Conservation (phyloP, 495 filamentous ascomycete species). For the Astrocystis sublimbata region DNA sequence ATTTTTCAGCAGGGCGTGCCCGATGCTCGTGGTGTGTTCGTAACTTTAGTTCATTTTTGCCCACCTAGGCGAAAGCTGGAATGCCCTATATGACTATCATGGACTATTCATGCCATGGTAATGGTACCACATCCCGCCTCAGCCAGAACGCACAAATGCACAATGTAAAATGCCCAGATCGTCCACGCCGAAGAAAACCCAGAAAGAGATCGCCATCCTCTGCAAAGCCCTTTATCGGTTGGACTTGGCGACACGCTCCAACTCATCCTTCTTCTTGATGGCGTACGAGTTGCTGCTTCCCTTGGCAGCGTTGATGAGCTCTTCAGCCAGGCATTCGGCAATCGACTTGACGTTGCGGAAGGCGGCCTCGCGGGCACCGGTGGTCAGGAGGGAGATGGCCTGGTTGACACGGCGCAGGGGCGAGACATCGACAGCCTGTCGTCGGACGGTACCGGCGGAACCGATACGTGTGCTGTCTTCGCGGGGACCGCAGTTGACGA, state of each 20-base stretch:
- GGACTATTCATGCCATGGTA: no score
- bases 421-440: constrained; percentile 99
- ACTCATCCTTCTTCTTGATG: constrained; percentile 99
- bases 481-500: constrained; percentile 99
- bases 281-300: constrained; percentile 99
- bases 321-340: constrained; percentile 98
- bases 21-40: constrained; percentile 18
- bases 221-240: constrained; percentile 96
- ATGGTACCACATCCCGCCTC: constrained; percentile 46
- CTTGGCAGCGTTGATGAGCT: constrained; percentile 99
- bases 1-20: constrained; percentile 5
- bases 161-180: constrained; percentile 50
- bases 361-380: constrained; percentile 92
- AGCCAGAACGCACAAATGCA: constrained; percentile 54
- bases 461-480: constrained; percentile 99
- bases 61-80: constrained; percentile 40
- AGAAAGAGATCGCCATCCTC: constrained; percentile 32
- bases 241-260: constrained; percentile 99
- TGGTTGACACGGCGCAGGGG: constrained; percentile 99
- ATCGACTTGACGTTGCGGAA: constrained; percentile 99
- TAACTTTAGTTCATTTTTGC: constrained; percentile 39
- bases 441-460: constrained; percentile 97
- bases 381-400: constrained; percentile 95
- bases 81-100: constrained; percentile 50
- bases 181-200: constrained; percentile 46